Evolutionary conservation across 139 green algal genomes (phyloP), one percentile per base, ranked within the genome.

Genomic region (Coccomyxa sp.): DNA sequence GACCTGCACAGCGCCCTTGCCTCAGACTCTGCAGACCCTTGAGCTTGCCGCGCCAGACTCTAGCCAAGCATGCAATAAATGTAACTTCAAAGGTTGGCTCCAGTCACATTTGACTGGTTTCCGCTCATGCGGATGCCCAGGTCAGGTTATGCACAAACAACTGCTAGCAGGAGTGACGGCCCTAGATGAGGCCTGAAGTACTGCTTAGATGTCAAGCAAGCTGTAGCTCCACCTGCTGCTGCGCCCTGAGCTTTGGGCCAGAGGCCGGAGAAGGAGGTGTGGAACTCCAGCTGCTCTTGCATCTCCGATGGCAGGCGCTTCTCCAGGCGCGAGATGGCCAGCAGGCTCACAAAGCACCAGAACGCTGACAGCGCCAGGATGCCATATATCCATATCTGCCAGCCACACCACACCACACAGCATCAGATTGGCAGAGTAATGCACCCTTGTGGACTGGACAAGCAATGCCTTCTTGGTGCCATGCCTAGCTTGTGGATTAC

Each of bases 301-400:
- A 38, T 36, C 64, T 72, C 64, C 34, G n/a, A 72, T 0, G 64
- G n/a, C 24, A 38, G 27, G n/a, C 64, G 64, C 64, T 10, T 36
- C 2, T 36, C 64, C 29, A 72, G 27, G 10, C 64, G 31, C 18
- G 64, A 34, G 64, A 72, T 34, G 29, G 64, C 64, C 2, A 72
- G 64, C 64, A 72, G 64, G 64, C 64, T 72, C 24, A 72, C 14
- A 10, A 72, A 36, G 64, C 64, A 72, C 64, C 64, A 72, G 29
- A 72, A 72, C 7, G 34, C 29, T 5, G 64, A 38, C 29, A 72
- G 7, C 24, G 64, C 64, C 64, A 72, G 29, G 2, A 72, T 36
- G 64, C 64, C 64, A 6, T 22, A 16, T 10, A 72, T 36, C 64
- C 64, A 72, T 22, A 72, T 27, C n/a, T 72, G 64, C 64, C 27